Conservation (phyloP, 176 grass and related monocot species). For the Oryza meridionalis region DNA sequence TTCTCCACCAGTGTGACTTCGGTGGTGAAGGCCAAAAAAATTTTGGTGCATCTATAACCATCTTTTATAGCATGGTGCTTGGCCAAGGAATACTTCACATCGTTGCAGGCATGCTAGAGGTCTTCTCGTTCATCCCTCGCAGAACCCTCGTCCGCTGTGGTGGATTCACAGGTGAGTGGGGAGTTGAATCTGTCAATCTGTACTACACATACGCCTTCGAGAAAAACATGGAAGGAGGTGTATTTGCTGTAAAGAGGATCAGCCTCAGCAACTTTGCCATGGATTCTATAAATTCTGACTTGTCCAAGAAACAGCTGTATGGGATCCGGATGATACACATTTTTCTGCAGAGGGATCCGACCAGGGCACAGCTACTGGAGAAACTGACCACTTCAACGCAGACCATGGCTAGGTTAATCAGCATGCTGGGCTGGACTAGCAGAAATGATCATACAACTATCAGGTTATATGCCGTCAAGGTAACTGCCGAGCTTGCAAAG, state of each 20-base stretch:
- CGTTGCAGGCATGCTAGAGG: background rate
- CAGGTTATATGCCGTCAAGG: conserved; percentile 6
- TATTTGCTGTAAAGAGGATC: background rate
- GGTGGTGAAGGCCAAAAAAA: background rate
- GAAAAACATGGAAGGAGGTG: background rate
- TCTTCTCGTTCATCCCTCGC: conserved; percentile 20
- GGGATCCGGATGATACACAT: background rate
- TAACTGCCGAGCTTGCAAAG: background rate
- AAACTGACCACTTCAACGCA: background rate
- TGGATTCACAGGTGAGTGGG: background rate
- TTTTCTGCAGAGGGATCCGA: background rate
- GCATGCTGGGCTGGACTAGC: background rate
- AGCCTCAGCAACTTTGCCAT: conserved; percentile 11
- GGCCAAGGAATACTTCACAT: conserved; percentile 26
- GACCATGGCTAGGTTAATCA: background rate
- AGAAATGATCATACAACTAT: background rate
- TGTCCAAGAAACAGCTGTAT: background rate
- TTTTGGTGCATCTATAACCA: background rate
- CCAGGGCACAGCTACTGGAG: background rate
- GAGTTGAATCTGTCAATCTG: background rate
- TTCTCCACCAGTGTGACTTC: too few relatives aligned
- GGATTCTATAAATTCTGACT: background rate
- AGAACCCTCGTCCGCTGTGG: background rate
- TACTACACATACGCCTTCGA: conserved; percentile 28
- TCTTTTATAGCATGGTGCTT: conserved; percentile 22